Conservation (phyloP, 805 yeast species). For the Teunomyces funiuensis region DNA sequence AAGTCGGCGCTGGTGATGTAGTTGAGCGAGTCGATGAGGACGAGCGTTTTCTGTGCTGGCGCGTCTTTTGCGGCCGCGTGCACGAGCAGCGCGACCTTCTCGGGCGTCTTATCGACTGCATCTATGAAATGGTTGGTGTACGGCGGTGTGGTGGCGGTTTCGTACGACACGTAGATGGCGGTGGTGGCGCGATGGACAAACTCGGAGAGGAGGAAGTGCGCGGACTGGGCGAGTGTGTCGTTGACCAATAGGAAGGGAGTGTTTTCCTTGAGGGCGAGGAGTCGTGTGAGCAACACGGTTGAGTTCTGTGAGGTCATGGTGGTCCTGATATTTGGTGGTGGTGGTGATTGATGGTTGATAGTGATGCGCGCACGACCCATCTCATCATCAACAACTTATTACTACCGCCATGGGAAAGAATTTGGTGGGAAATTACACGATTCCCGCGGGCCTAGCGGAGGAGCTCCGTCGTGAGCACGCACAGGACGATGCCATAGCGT, state of each 20-base stretch:
- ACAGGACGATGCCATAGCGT: slow-evolving; percentile 14
- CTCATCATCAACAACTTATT: background rate
- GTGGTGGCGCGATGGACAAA: slow-evolving; percentile 44
- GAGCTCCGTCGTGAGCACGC: slow-evolving; percentile 25
- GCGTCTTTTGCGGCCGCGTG: slow-evolving; percentile 17
- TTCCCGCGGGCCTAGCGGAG: slow-evolving; percentile 28
- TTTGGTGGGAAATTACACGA: slow-evolving; percentile 30
- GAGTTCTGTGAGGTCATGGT: slow-evolving; percentile 39
- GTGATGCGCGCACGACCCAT: slow-evolving; percentile 5
- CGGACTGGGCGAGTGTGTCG: slow-evolving; percentile 73
- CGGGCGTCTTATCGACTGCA: slow-evolving; percentile 28
- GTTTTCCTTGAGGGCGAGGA: slow-evolving; percentile 66
- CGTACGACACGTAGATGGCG: slow-evolving; percentile 64
- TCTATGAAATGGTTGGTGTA: slow-evolving; percentile 51
- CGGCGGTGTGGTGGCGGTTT: slow-evolving; percentile 54
- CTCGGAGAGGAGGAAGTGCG: slow-evolving; percentile 56
- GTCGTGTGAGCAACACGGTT: slow-evolving; percentile 59
- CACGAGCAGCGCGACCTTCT: slow-evolving; percentile 20
- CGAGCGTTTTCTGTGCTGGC: slow-evolving; percentile 30
- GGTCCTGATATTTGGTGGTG: too few species aligned
- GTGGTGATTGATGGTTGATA: too few species aligned
- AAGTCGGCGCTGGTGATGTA: slow-evolving; percentile 48
- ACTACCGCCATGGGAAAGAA: slow-evolving; percentile 9
- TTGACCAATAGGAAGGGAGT: slow-evolving; percentile 70
- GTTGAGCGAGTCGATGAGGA: slow-evolving; percentile 71